Evolutionary conservation across 768 basidiomycete species (phyloP), one percentile per base, ranked within the genome.

Genomic region (Termitomyces sp.): DNA sequence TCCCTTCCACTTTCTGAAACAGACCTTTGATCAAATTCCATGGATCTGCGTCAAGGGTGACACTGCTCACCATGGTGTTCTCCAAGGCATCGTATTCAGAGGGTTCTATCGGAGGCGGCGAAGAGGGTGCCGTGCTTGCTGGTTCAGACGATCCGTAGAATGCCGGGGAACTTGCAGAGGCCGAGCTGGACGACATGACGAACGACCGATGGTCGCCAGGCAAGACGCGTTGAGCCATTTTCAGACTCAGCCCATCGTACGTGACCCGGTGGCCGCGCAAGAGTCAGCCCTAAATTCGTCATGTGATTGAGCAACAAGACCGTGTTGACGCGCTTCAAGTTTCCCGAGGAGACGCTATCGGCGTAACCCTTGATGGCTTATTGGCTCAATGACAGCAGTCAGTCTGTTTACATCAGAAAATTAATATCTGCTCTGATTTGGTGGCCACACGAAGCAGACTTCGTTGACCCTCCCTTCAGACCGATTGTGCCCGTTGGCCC

Each of bases 171-270:
- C 56, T 48, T 6, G 56, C 59, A 18, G 66, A 62, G 29, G 52
- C 42, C 10, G 65, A 63, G n/a, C 65, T 67, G 24, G 60, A 63
- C n/a, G 66, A 68, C 66, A 68, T 68, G 51, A 13, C 31, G 58
- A 24, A 53, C 37, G 15, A 22, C 39, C 50, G 58, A 51, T 61
- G 56, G 41, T 29, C 44, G 46, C 45, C 28, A 55, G 54, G 33
- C 53, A 58, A 59, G 63, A 62, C 63, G 63, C 63, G 63, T 60
- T 57, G n/a, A 49, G 44, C 15, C 15, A 26, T 56, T 52, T 60
- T 57, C 44, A 54, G 47, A 59, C 60, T 63, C 62, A 58, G 59
- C 34, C 34, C 51, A 51, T 51, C 51, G 50, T 36, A 5, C 33
- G 37, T 37, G 49, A 56, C 37, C n/a, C 50, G 4, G 22, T 24